Conservation (phyloP, 345 rosid genomes). For the Carallia brachiata region DNA sequence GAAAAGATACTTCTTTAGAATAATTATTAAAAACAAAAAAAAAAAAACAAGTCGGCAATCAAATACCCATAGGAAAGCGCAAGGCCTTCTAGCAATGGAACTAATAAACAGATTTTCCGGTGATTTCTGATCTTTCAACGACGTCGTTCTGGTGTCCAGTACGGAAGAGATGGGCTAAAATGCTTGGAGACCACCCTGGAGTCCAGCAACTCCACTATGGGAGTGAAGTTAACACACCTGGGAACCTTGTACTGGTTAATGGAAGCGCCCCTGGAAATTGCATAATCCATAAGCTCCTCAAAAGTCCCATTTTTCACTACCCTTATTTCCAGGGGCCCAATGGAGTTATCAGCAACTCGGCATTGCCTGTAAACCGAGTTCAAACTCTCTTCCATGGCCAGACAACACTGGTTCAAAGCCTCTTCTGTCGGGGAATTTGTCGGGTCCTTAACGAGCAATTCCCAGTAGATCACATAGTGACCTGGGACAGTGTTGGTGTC, state of each 20-base stretch:
- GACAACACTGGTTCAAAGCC: conserved; percentile 56
- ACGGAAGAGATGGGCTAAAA: conserved; percentile 71
- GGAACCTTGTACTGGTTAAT: conserved; percentile 97
- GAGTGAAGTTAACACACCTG: conserved; percentile 84
- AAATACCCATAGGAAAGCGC: too few relatives aligned
- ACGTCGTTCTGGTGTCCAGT: conserved; percentile 77
- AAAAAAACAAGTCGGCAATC: too few relatives aligned
- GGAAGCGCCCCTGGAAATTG: conserved; percentile 91
- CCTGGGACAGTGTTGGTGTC: conserved; percentile 82
- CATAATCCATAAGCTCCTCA: conserved; percentile 95
- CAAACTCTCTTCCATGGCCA: conserved; percentile 86
- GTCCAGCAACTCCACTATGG: conserved; percentile 85
- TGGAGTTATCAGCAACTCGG: conserved; percentile 74
- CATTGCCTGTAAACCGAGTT: conserved; percentile 90
- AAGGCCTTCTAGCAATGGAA: too few relatives aligned
- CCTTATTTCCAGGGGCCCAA: conserved; percentile 80
- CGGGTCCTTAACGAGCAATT: conserved; percentile 52
- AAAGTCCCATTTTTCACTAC: conserved; percentile 87
- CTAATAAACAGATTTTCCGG: background rate
- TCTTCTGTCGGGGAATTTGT: conserved; percentile 44
- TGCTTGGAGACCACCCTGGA: conserved; percentile 67
- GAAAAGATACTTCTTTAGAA: too few relatives aligned
- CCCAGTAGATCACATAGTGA: conserved; percentile 92
- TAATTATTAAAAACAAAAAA: too few relatives aligned
- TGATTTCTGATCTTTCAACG: conserved; percentile 14